Conservation (phyloP, 495 filamentous ascomycete species). For the Parathielavia hyrcaniae region DNA sequence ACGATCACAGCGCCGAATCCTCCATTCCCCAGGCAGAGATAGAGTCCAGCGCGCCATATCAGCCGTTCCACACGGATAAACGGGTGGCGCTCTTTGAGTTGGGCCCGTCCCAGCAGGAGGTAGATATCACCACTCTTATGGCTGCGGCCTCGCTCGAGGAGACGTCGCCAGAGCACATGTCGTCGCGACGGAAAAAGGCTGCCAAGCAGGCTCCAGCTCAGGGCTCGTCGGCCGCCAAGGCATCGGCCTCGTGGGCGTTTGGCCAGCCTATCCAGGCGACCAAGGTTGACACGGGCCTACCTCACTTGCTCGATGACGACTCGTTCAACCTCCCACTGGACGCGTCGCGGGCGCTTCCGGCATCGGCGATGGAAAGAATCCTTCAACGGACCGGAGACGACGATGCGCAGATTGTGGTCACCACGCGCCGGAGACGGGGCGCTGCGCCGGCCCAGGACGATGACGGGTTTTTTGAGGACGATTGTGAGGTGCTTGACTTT, state of each 20-base stretch:
- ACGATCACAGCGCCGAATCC: slow-evolving; percentile 39
- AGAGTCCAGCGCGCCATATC: slow-evolving; percentile 83
- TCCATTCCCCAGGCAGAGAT: slow-evolving; percentile 84
- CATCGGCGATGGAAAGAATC: slow-evolving; percentile 52
- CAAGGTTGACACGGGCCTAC: slow-evolving; percentile 55
- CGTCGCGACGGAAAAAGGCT: slow-evolving; percentile 20
- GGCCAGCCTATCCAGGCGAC: slow-evolving; percentile 56
- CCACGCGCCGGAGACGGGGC: slow-evolving; percentile 64
- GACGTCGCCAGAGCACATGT: slow-evolving; percentile 5
- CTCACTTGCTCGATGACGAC: slow-evolving; percentile 49
- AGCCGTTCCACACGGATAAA: slow-evolving; percentile 83
- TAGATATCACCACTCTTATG: slow-evolving; percentile 32
- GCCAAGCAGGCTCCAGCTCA: slow-evolving; percentile 11
- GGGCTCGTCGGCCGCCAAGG: neutral
- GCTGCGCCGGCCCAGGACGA: slow-evolving; percentile 47
- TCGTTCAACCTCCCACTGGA: slow-evolving; percentile 45
- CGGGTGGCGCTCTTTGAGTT: slow-evolving; percentile 61
- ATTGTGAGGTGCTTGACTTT: slow-evolving; percentile 89
- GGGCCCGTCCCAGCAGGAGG: slow-evolving; percentile 16
- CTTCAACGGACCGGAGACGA: slow-evolving; percentile 59
- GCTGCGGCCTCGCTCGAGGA: slow-evolving; percentile 30
- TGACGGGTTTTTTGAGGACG: slow-evolving; percentile 90
- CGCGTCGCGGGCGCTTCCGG: slow-evolving; percentile 47
- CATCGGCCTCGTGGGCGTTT: slow-evolving; percentile 56
- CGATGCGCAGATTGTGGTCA: slow-evolving; percentile 69